These are phyloP conservation scores for Apophysomyces ossiformis DNA, from an alignment of 371 early-diverging fungal genomes.

Conservation along the genomic window DNA sequence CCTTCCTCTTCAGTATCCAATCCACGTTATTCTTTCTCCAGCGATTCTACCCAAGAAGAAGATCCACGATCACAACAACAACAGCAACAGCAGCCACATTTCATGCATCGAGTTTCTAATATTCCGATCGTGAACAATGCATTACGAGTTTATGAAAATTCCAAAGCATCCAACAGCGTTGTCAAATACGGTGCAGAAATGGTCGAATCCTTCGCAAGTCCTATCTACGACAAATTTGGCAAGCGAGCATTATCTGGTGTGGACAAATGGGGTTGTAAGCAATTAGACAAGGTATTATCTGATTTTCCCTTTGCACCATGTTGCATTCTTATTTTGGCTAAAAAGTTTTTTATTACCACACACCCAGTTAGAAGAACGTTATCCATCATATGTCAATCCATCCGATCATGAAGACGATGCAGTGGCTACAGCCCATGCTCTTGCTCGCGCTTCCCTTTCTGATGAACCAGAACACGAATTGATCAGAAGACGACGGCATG, in stretches of 20 bases:
- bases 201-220: slow-evolving; percentile 67
- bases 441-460: slow-evolving; percentile 38
- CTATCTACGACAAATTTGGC: slow-evolving; percentile 46
- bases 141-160: slow-evolving; percentile 75
- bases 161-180: slow-evolving; percentile 72
- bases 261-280: slow-evolving; percentile 45
- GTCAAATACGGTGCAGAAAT: slow-evolving; percentile 69
- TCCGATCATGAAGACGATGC: slow-evolving; percentile 36
- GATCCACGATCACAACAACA: neutral
- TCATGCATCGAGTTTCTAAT: slow-evolving; percentile 77
- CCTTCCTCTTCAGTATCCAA: slow-evolving; percentile 26
- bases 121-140: slow-evolving; percentile 83
- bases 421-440: slow-evolving; percentile 37
- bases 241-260: slow-evolving; percentile 31
- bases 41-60: slow-evolving; percentile 35
- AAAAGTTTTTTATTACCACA: neutral
- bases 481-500: slow-evolving; percentile 16
- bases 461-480: slow-evolving; percentile 23
- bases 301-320: neutral
- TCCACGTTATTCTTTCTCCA: slow-evolving; percentile 26
- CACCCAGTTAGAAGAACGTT: slow-evolving; percentile 8
- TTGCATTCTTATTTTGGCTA: neutral
- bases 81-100: slow-evolving; percentile 37
- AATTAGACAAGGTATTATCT: slow-evolving; percentile 28
- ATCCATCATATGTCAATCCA: neutral